Conservation (phyloP, 2,329 filamentous ascomycete species). For the Talaromyces sp. region DNA sequence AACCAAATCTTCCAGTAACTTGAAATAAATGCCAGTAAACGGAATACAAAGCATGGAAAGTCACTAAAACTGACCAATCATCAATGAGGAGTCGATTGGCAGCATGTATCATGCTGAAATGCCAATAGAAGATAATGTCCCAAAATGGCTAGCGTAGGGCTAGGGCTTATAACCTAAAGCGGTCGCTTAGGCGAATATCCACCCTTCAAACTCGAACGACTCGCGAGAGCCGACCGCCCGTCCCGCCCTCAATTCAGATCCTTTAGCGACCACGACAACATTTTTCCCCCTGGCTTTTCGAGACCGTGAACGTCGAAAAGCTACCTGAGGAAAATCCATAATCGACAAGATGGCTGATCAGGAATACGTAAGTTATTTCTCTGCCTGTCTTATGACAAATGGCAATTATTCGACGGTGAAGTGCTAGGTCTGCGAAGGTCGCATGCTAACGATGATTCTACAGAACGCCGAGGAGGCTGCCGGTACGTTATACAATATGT, state of each 20-base stretch:
- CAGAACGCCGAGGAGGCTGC: constrained; percentile 97
- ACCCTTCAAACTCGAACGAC: constrained; percentile 30
- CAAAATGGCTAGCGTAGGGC: constrained; percentile 27
- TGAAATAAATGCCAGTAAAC: background rate
- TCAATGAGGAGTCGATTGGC: background rate
- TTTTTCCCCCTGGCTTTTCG: constrained; percentile 41
- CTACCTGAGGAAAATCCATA: constrained; percentile 38
- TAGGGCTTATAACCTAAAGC: constrained; percentile 40
- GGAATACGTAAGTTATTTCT: constrained; percentile 69
- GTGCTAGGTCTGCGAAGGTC: background rate
- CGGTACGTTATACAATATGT: constrained; percentile 48
- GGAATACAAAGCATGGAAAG: no score
- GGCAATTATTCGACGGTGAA: background rate
- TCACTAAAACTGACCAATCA: background rate
- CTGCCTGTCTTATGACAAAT: background rate
- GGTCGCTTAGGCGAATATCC: constrained; percentile 45
- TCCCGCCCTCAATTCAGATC: constrained; percentile 26
- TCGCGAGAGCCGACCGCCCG: constrained; percentile 26
- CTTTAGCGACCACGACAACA: constrained; percentile 39
- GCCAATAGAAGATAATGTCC: constrained; percentile 14
- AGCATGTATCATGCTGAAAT: background rate
- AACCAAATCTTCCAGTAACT: background rate
- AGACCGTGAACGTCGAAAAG: constrained; percentile 41
- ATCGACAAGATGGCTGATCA: constrained; percentile 77
- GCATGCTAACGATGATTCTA: constrained; percentile 32